phyloP scores from a whole-genome alignment of 192 early-diverging fungal species.

The Coemansia sp. region DNA sequence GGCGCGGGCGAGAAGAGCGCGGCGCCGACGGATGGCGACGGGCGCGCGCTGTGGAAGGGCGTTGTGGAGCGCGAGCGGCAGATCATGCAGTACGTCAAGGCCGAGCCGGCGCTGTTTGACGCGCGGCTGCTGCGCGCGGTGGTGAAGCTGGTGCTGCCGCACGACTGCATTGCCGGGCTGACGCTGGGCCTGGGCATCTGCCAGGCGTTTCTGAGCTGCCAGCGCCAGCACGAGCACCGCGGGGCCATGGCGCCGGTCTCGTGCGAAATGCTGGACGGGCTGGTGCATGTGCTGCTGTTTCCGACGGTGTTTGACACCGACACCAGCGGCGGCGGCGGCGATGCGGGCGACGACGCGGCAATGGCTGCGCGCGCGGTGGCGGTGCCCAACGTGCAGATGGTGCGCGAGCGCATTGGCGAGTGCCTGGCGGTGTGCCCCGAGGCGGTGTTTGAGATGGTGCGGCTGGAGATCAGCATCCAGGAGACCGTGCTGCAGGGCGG shows the following conservation, averaged over 20 bases:
- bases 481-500: slow-evolving; percentile 44
- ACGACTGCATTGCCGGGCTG: slow-evolving; percentile 51
- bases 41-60: slow-evolving; percentile 31
- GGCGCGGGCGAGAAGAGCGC: slow-evolving; percentile 1
- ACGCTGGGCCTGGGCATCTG: slow-evolving; percentile 42
- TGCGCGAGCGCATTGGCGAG: slow-evolving; percentile 36
- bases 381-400: slow-evolving; percentile 18
- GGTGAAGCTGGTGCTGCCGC: slow-evolving; percentile 49
- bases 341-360: neutral
- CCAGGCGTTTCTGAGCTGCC: slow-evolving; percentile 30
- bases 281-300: slow-evolving; percentile 63
- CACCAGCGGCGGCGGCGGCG: neutral
- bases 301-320: slow-evolving; percentile 71
- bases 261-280: slow-evolving; percentile 42
- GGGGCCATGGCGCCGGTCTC: neutral
- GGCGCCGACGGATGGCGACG: slow-evolving; percentile 8
- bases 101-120: slow-evolving; percentile 38
- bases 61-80: slow-evolving; percentile 28
- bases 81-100: slow-evolving; percentile 31
- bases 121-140: slow-evolving; percentile 28
- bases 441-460: slow-evolving; percentile 49
- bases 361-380: slow-evolving; percentile 10
- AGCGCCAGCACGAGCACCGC: slow-evolving; percentile 11
- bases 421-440: slow-evolving; percentile 35
- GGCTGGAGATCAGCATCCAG: slow-evolving; percentile 49